These are phyloP conservation scores for Plasmodium ovale DNA, from an alignment of 169 alveolate species.

Conservation along the genomic window DNA sequence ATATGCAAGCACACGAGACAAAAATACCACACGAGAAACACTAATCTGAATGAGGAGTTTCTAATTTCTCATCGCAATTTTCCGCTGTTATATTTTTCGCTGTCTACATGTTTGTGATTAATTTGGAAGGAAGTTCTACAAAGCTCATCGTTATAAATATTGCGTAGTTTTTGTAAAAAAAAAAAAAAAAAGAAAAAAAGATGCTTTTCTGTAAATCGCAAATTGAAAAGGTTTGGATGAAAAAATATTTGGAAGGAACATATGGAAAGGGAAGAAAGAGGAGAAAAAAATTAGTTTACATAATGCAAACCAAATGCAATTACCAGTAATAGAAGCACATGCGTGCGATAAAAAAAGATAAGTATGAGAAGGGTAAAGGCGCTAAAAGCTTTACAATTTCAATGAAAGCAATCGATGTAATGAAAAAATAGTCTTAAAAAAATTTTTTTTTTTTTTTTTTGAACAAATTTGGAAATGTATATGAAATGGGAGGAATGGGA, in stretches of 20 bases:
- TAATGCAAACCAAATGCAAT: too few species aligned
- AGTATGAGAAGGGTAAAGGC: too few species aligned
- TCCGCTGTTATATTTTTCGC: neutral
- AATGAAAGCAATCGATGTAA: neutral
- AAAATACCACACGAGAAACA: too few species aligned
- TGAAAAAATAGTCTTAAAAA: neutral
- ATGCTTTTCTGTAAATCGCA: neutral
- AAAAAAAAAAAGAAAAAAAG: too few species aligned
- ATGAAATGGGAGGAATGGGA: neutral
- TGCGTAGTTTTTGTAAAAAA: too few species aligned
- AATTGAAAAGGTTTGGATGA: neutral
- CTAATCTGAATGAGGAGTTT: too few species aligned
- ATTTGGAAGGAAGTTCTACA: neutral
- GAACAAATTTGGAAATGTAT: neutral
- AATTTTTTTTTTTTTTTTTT: neutral
- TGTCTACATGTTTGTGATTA: neutral
- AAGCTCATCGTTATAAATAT: neutral
- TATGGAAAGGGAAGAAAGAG: neutral
- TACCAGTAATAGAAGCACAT: too few species aligned
- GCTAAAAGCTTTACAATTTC: neutral
- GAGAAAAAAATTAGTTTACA: too few species aligned
- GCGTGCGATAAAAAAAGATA: too few species aligned
- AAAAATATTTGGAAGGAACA: neutral
- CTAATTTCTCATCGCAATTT: neutral
- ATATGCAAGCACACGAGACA: too few species aligned